Conservation (phyloP, 805 yeast genomes). For the Saturnispora quitensis region DNA sequence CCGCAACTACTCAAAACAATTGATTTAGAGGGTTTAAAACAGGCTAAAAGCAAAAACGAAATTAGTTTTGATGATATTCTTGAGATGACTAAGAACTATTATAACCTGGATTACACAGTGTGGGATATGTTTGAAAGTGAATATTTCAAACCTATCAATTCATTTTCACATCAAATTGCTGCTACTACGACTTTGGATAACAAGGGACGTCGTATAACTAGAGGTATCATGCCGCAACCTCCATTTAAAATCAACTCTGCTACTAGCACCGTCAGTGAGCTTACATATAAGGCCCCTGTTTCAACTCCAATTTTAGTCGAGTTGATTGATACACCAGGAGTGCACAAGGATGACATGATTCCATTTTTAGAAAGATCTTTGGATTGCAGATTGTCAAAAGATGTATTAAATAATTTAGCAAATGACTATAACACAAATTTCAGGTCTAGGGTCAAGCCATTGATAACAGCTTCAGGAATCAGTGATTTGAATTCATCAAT, state of each 20-base stretch:
- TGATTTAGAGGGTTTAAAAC: constrained; percentile 1
- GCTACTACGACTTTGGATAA: background rate
- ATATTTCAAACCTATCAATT: constrained; percentile 6
- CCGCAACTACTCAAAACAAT: constrained; percentile 6
- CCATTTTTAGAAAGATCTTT: constrained; percentile 71
- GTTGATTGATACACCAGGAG: constrained; percentile 67
- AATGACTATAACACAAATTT: constrained; percentile 13
- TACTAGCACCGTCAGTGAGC: constrained; percentile 4
- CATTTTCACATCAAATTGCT: constrained; percentile 13
- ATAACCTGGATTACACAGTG: constrained; percentile 22
- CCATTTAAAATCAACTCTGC: background rate
- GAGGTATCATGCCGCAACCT: constrained; percentile 4
- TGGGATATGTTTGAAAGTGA: constrained; percentile 17
- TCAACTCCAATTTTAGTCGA: constrained; percentile 57
- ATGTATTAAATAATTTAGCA: constrained; percentile 44
- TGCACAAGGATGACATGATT: constrained; percentile 54
- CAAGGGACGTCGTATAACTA: background rate
- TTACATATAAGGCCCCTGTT: constrained; percentile 37
- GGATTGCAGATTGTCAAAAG: constrained; percentile 50
- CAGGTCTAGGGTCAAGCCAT: constrained; percentile 43
- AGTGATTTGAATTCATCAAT: constrained; percentile 66
- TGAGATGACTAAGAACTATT: constrained; percentile 17
- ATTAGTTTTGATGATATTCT: constrained; percentile 4
- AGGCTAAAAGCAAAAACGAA: background rate
- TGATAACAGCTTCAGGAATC: constrained; percentile 71